Evolutionary conservation across 2,329 filamentous ascomycete genomes (phyloP).

Genomic region (Hypoxylon sp.): DNA sequence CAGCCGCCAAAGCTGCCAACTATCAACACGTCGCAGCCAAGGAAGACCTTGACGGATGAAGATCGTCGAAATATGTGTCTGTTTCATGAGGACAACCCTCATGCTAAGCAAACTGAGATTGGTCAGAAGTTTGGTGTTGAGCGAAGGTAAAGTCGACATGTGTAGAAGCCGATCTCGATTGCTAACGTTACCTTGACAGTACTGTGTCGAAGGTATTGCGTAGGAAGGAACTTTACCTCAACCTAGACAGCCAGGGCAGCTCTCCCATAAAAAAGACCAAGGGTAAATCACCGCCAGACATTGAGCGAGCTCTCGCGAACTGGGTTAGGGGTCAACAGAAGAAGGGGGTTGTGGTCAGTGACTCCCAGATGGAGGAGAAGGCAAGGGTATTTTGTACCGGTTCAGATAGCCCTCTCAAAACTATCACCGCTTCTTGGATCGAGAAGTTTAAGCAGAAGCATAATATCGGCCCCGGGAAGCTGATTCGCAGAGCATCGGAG

Average conservation of each 20-base stretch:
- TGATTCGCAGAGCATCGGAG: constrained; percentile 73
- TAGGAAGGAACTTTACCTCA: constrained; percentile 94
- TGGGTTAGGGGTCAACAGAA: constrained; percentile 88
- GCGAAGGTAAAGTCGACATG: constrained; percentile 79
- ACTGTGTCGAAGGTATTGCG: constrained; percentile 98
- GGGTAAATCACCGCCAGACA: constrained; percentile 85
- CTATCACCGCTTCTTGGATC: constrained; percentile 83
- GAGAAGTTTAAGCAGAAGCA: constrained; percentile 97
- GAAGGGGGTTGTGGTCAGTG: constrained; percentile 79
- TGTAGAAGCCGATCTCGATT: constrained; percentile 30
- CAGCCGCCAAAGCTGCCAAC: constrained; percentile 67
- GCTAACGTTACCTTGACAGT: constrained; percentile 66
- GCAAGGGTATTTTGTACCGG: constrained; percentile 84
- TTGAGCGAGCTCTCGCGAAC: constrained; percentile 89
- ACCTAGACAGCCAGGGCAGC: constrained; percentile 81
- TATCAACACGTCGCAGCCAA: constrained; percentile 74
- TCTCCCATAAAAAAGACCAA: constrained; percentile 88
- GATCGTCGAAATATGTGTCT: constrained; percentile 94
- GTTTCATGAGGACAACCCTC: constrained; percentile 91
- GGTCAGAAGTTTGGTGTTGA: constrained; percentile 96
- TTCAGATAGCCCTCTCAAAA: constrained; percentile 79
- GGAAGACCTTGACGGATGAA: constrained; percentile 91
- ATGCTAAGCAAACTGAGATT: constrained; percentile 95
- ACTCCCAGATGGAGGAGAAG: constrained; percentile 88
- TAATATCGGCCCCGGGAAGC: constrained; percentile 65